These are phyloP conservation scores for Wickerhamomyces queroliae DNA, from an alignment of 805 yeast genomes.

Conservation along the genomic window DNA sequence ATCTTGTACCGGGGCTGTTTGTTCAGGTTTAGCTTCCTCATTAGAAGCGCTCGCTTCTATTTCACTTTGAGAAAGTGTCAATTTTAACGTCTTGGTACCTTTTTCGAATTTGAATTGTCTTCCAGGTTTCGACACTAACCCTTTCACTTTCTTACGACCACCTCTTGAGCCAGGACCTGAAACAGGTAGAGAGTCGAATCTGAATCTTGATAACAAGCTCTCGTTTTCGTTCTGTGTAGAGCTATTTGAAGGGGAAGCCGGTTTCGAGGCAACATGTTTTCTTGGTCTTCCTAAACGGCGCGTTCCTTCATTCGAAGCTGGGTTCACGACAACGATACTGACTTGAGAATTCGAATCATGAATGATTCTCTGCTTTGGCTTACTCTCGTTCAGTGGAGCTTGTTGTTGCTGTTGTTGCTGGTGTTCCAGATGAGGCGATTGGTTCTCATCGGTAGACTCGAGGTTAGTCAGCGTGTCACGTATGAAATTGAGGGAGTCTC, in stretches of 20 bases:
- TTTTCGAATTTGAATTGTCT: constrained; percentile 3
- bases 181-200: constrained; percentile 20
- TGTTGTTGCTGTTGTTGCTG: neutral
- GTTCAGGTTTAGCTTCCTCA: neutral
- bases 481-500: constrained; percentile 7
- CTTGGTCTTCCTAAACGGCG: constrained; percentile 23
- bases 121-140: constrained; percentile 1
- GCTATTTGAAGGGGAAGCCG: constrained; percentile 1
- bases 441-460: neutral
- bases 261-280: constrained; percentile 1
- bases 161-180: constrained; percentile 24
- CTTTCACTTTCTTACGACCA: constrained; percentile 10
- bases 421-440: too few species aligned
- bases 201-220: constrained; percentile 18
- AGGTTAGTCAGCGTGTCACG: neutral
- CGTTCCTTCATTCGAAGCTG: constrained; percentile 18
- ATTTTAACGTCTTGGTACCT: neutral
- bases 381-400: neutral
- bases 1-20: neutral
- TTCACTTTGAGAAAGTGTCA: neutral
- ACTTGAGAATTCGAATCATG: constrained; percentile 18
- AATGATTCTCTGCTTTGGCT: constrained; percentile 19
- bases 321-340: constrained; percentile 23
- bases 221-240: constrained; percentile 17
- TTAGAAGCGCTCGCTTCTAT: neutral